Conservation (phyloP, 2,329 filamentous ascomycete genomes). For the Graphium sp. region DNA sequence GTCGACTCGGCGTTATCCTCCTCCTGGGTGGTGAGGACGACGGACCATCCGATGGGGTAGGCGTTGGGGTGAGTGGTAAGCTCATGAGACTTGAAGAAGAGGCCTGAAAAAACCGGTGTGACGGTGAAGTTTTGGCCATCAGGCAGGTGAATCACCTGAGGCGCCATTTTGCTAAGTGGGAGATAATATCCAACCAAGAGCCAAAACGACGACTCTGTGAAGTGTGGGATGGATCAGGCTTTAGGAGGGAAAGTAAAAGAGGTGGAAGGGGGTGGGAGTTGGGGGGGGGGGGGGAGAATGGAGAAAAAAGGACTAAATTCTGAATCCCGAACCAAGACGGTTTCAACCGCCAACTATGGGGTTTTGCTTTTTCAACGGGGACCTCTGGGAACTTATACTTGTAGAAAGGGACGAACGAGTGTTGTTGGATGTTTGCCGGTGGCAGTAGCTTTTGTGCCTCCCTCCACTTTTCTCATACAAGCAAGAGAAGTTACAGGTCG, state of each 20-base stretch:
- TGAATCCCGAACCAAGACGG: neutral
- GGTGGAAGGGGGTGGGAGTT: neutral
- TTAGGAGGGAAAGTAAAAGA: neutral
- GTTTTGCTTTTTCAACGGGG: too few species aligned
- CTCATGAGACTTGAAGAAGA: conserved; percentile 76
- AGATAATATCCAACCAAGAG: too few species aligned
- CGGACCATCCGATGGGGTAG: conserved; percentile 79
- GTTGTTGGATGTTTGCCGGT: too few species aligned
- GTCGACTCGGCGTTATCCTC: conserved; percentile 6
- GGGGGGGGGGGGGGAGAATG: neutral
- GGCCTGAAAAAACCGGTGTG: conserved; percentile 75
- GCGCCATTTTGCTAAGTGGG: conserved; percentile 17
- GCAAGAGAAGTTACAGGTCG: too few species aligned
- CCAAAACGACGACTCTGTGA: too few species aligned
- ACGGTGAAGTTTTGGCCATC: conserved; percentile 77
- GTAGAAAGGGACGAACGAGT: too few species aligned
- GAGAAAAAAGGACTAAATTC: neutral
- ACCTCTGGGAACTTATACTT: too few species aligned
- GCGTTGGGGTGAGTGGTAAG: conserved; percentile 49
- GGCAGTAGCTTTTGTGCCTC: too few species aligned
- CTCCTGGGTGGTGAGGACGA: conserved; percentile 61
- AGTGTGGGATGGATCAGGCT: too few species aligned
- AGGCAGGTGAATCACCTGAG: conserved; percentile 50
- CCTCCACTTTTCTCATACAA: too few species aligned
- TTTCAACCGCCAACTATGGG: too few species aligned